phyloP scores from a whole-genome alignment of 1,139 yeast genomes.

The Debaryomyces udenii region DNA sequence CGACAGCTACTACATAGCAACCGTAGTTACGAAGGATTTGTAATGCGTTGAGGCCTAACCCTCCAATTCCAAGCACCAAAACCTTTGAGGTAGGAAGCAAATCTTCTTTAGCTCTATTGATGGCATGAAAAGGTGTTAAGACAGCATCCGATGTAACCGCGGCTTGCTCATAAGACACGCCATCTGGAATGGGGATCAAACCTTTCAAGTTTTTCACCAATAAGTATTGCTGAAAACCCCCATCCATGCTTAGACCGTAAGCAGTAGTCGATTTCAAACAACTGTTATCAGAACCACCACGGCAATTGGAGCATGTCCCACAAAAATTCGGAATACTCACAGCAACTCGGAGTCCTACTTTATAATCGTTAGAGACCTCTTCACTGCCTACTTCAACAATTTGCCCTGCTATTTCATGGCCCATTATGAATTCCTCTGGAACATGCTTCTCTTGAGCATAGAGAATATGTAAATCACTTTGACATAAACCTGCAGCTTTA shows the following conservation, averaged over 20 bases:
- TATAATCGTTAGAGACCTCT: conserved; percentile 28
- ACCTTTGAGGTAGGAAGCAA: conserved; percentile 43
- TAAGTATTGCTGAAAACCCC: conserved; percentile 55
- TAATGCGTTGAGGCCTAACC: conserved; percentile 53
- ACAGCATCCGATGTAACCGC: conserved; percentile 56
- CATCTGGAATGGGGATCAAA: conserved; percentile 50
- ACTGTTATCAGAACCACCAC: conserved; percentile 44
- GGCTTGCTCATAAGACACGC: conserved; percentile 47
- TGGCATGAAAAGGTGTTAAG: conserved; percentile 55
- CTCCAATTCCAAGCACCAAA: conserved; percentile 52
- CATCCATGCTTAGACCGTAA: conserved; percentile 49
- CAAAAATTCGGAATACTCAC: conserved; percentile 44
- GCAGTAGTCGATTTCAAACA: conserved; percentile 32
- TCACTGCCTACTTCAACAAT: conserved; percentile 44
- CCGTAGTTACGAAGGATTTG: conserved; percentile 48
- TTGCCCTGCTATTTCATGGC: conserved; percentile 61
- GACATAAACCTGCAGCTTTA: conserved; percentile 57
- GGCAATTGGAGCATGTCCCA: conserved; percentile 47
- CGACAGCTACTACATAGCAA: conserved; percentile 45
- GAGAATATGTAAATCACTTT: conserved; percentile 52
- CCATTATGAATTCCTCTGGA: conserved; percentile 48
- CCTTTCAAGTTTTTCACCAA: conserved; percentile 38
- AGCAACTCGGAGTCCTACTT: conserved; percentile 41
- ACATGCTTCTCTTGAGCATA: conserved; percentile 26
- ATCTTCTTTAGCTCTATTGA: conserved; percentile 37